Evolutionary conservation across 2,329 filamentous ascomycete species (phyloP), one percentile per base, ranked within the genome.

Genomic region (Tolypocladium cylindrosporum): DNA sequence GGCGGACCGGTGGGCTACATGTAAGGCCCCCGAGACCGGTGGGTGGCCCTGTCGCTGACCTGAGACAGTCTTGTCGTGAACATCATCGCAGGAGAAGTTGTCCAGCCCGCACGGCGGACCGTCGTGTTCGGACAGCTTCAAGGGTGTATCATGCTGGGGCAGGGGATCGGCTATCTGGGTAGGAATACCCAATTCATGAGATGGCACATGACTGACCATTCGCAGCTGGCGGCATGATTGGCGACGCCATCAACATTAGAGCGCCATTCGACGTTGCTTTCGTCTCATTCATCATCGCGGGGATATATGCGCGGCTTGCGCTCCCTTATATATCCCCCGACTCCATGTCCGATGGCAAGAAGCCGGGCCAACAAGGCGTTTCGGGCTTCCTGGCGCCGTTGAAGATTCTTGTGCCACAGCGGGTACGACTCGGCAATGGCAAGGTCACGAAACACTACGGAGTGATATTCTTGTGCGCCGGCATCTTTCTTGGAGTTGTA

Each of bases 1-100:
- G 87, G 87, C 0, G 87, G 87, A 0, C 87, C 87, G 0, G 81
- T 81, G 0, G 87, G 87, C 0, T 90, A 89, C 64, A 79, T 89
- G 72, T 76, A 57, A 61, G 72, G n/a, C 6, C 5, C 16, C 27
- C 27, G 10, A 7, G 6, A n/a, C 7, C 27, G 43, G 27, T 11
- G 27, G 9, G 27, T n/a, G 16, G 27, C 27, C 4, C 14, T 11
- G 3, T 39, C 19, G 54, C 31, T 57, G 14, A 57, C 41, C 10
- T 4, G 24, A 10, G 0, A 1, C 48, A 77, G 75, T 10, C 77
- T 90, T 4, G 80, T 86, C 1, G 74, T 89, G 27, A 90, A 90
- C 63, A 85, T 86, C 14, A 84, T 87, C 51, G 84, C 86, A 1
- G 81, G 85, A 1, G 86, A 89, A 66, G 74, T 88, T 2, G 82